Conservation (phyloP, 148 eudicot genomes). For the Rhododendron ovatum region DNA sequence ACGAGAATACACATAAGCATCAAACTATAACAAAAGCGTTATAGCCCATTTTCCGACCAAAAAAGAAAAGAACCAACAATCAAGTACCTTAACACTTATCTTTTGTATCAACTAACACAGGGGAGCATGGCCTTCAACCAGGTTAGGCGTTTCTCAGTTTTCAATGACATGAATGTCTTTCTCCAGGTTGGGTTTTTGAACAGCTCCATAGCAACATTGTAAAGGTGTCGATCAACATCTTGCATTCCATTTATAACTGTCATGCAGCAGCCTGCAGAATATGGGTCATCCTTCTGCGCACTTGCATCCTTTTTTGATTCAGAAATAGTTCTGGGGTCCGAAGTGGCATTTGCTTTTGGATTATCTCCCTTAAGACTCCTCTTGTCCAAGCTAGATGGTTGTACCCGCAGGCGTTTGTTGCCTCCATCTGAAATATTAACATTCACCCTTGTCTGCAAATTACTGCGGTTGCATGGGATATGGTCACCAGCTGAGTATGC, state of each 20-base stretch:
- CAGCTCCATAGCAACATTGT: slow-evolving; percentile 13
- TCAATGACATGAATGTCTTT: slow-evolving; percentile 9
- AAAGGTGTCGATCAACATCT: slow-evolving; percentile 10
- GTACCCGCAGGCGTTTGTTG: slow-evolving; percentile 5
- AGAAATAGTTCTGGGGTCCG: not conserved
- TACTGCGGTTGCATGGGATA: not conserved
- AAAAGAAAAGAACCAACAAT: not conserved
- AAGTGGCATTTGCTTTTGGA: not conserved
- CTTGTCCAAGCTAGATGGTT: slow-evolving; percentile 11
- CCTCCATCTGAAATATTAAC: not conserved
- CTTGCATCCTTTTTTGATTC: slow-evolving; percentile 1
- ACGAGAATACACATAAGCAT: not conserved
- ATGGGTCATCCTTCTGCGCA: slow-evolving; percentile 3
- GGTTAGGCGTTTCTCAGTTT: slow-evolving; percentile 11
- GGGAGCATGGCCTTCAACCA: slow-evolving; percentile 19
- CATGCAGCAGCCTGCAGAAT: slow-evolving; percentile 10
- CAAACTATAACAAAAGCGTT: not conserved
- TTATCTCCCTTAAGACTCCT: not conserved
- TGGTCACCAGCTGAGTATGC: not conserved
- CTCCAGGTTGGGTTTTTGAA: slow-evolving; percentile 15
- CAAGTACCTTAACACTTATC: not conserved
- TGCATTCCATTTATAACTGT: slow-evolving; percentile 1
- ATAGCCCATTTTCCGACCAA: not conserved
- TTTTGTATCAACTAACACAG: not conserved
- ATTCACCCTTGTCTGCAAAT: not conserved